phyloP scores from a whole-genome alignment of 2,329 filamentous ascomycete genomes.

The Lachnellula cervina region DNA sequence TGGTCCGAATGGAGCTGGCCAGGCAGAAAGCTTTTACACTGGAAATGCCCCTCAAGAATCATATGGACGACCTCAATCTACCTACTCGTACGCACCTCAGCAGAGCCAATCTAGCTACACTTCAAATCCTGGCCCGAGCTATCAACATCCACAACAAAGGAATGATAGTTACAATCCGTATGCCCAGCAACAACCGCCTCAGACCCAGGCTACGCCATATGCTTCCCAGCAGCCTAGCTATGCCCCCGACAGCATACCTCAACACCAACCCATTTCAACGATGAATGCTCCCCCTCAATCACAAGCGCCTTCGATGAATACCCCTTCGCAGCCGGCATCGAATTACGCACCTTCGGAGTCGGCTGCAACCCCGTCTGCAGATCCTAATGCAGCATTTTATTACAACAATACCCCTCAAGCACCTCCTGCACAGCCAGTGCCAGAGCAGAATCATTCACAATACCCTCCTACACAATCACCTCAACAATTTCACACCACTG shows the following conservation, averaged over 20 bases:
- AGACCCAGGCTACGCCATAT: conserved; percentile 36
- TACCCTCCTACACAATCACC: conserved; percentile 35
- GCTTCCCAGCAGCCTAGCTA: conserved; percentile 22
- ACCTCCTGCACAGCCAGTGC: conserved; percentile 35
- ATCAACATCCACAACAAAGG: conserved; percentile 19
- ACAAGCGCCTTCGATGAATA: conserved; percentile 12
- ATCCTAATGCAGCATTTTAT: conserved; percentile 56
- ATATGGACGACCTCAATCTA: conserved; percentile 45
- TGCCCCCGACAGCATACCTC: conserved; percentile 15
- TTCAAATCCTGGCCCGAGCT: conserved; percentile 14
- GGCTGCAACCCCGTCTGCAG: conserved; percentile 36
- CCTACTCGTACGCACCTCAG: conserved; percentile 44
- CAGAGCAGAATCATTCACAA: conserved; percentile 32
- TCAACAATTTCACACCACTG: conserved; percentile 26
- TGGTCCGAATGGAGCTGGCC: conserved; percentile 42
- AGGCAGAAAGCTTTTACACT: conserved; percentile 78
- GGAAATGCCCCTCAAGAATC: conserved; percentile 51
- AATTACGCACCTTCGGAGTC: conserved; percentile 32
- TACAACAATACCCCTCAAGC: conserved; percentile 45
- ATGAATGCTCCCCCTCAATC: conserved; percentile 26
- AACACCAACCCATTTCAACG: conserved; percentile 23
- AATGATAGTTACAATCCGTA: conserved; percentile 23
- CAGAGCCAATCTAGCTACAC: conserved; percentile 24
- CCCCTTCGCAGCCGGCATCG: conserved; percentile 33
- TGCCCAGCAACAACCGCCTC: conserved; percentile 37